Evolutionary conservation across 2,329 filamentous ascomycete genomes (phyloP).

Genomic region (Raffaelea deltoideospora): DNA sequence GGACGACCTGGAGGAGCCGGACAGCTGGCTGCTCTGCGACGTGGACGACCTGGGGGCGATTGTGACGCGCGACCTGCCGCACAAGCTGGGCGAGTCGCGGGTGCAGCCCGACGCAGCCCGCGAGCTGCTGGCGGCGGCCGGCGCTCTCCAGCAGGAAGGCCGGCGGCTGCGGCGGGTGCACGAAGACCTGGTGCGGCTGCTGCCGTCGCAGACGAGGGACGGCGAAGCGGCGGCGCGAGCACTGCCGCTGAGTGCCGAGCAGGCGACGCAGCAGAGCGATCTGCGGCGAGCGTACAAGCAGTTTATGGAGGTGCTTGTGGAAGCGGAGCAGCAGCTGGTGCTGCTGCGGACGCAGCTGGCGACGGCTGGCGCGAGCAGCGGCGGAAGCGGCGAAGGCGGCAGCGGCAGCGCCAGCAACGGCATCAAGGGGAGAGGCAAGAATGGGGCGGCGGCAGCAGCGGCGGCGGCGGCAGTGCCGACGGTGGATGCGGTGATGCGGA

Average conservation of each 20-base stretch:
- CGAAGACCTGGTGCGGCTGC: constrained; percentile 62
- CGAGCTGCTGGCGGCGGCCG: constrained; percentile 52
- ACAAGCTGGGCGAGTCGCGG: constrained; percentile 49
- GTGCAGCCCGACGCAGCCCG: constrained; percentile 55
- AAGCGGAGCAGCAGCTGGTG: constrained; percentile 67
- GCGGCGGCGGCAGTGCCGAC: constrained; percentile 52
- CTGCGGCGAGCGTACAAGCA: constrained; percentile 60
- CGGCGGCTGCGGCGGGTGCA: constrained; percentile 59
- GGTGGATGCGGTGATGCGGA: constrained; percentile 81
- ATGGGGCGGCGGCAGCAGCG: constrained; percentile 26
- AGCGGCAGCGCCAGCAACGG: constrained; percentile 18
- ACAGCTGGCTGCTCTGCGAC: constrained; percentile 64
- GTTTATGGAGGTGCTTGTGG: constrained; percentile 58
- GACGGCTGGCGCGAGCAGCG: constrained; percentile 34
- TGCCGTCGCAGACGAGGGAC: constrained; percentile 49
- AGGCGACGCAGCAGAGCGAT: constrained; percentile 69
- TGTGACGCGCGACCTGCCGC: constrained; percentile 47
- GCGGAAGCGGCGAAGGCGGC: constrained; percentile 28
- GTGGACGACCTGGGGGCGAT: constrained; percentile 52
- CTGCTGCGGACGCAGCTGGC: constrained; percentile 68
- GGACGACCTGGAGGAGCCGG: constrained; percentile 52
- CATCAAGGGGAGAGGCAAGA: no score
- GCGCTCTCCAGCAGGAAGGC: constrained; percentile 54
- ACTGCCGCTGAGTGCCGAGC: constrained; percentile 70
- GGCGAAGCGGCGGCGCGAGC: constrained; percentile 48